phyloP scores from a whole-genome alignment of 192 early-diverging fungal species.

The Entomortierella parvispora region DNA sequence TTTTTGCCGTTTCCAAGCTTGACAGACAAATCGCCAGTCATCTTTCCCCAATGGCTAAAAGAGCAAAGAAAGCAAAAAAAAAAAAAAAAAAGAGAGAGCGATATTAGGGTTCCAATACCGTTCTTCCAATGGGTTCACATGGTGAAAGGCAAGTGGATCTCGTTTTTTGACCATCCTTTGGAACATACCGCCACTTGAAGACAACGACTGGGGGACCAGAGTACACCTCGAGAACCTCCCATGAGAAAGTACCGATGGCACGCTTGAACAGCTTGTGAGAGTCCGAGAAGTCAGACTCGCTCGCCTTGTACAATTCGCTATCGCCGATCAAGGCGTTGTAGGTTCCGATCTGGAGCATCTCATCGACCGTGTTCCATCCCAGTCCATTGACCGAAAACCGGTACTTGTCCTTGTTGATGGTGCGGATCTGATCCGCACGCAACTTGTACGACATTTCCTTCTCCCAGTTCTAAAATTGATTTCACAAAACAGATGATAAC shows the following conservation, averaged over 20 bases:
- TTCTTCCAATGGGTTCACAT: no score
- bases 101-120: no score
- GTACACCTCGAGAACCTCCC: slow-evolving; percentile 58
- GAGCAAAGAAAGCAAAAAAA: neutral
- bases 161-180: no score
- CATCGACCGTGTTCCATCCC: slow-evolving; percentile 53
- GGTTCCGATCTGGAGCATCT: slow-evolving; percentile 58
- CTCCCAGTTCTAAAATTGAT: slow-evolving; percentile 62
- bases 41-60: slow-evolving; percentile 47
- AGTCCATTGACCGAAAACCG: slow-evolving; percentile 55
- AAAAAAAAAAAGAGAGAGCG: neutral
- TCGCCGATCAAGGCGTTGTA: slow-evolving; percentile 61
- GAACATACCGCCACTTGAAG: slow-evolving; percentile 53
- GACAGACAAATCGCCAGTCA: slow-evolving; percentile 48
- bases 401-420: slow-evolving; percentile 55
- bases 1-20: slow-evolving; percentile 51
- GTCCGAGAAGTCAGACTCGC: slow-evolving; percentile 52
- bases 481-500: no score
- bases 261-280: slow-evolving; percentile 58
- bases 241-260: slow-evolving; percentile 50
- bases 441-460: slow-evolving; percentile 58
- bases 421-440: slow-evolving; percentile 53
- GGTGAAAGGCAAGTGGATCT: no score
- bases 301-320: slow-evolving; percentile 55
- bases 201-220: slow-evolving; percentile 57